Evolutionary conservation across 1,284 basidiomycete species (phyloP), one percentile per base, ranked within the genome.

Genomic region (Earliella scabrosa): DNA sequence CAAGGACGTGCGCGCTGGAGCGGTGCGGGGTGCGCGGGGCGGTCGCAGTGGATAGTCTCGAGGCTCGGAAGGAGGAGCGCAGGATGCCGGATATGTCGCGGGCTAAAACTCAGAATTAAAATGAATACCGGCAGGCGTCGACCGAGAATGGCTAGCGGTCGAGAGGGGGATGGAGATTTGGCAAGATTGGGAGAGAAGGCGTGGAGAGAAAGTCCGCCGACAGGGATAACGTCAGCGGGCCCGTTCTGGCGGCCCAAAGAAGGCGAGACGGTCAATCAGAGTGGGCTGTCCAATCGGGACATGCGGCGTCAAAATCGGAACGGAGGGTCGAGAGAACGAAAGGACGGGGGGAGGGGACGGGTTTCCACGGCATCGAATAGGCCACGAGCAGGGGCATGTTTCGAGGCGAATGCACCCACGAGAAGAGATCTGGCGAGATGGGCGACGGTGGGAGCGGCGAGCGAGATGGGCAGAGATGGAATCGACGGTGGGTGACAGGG

Each of bases 311-410:
- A 66, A 63, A 58, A 47, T 68, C 68, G 68, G 70, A 63, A 59
- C 68, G 68, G 67, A 61, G 60, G 59, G 58, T 53, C 63, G 59
- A 56, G 67, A 66, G 66, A 67, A 66, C 55, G 60, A 43, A 51
- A 38, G 44, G 61, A 48, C 41, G 58, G 57, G 50, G 46, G 51
- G 50, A 47, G 50, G 54, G 55, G 53, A 45, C 51, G 60, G 64
- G 61, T 60, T 63, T 60, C 60, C 60, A 63, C 60, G 57, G 53
- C 52, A 44, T 46, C 58, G 58, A 59, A 61, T 45, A 49, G 48
- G 60, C 48, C 50, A 63, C 57, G 62, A 60, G 54, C 50, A 49
- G 54, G 43, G 51, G 56, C 31, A 54, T 54, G 54, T 56, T 59
- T 56, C 52, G 59, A 55, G 56, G 39, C 45, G 44, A 35, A 40